Conservation (phyloP, 208 protist genomes). For the Polymyxa betae region DNA sequence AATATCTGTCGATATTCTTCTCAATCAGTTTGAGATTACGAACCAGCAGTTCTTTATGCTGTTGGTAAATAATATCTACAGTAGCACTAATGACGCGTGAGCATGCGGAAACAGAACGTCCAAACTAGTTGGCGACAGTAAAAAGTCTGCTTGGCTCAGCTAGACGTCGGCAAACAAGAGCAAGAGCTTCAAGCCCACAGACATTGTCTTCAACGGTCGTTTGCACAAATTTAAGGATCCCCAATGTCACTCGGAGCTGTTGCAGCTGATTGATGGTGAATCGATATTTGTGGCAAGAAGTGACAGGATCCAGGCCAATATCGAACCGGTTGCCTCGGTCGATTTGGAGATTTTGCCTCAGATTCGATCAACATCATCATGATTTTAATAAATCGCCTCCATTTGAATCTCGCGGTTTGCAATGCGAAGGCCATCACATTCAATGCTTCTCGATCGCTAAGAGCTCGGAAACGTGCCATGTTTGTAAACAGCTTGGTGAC, state of each 20-base stretch:
- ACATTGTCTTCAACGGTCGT: neutral
- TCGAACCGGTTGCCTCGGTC: neutral
- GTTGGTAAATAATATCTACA: neutral
- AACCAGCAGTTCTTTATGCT: neutral
- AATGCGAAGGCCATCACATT: no score
- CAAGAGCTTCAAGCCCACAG: neutral
- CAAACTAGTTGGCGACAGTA: neutral
- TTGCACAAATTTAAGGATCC: neutral
- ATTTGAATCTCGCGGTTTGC: no score
- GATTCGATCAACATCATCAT: no score
- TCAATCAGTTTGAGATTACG: neutral
- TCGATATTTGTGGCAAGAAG: neutral
- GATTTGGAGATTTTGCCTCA: no score
- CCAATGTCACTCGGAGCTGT: neutral
- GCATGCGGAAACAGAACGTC: neutral
- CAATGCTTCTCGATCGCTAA: no score
- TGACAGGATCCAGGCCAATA: neutral
- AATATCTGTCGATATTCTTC: neutral
- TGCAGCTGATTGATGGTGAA: neutral
- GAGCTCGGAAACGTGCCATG: no score
- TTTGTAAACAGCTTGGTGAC: no score
- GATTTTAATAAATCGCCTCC: no score
- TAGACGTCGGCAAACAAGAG: neutral
- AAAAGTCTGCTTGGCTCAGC: neutral
- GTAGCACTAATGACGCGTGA: neutral